phyloP scores from a whole-genome alignment of 139 green algal species.

The Choricystis sp. region DNA sequence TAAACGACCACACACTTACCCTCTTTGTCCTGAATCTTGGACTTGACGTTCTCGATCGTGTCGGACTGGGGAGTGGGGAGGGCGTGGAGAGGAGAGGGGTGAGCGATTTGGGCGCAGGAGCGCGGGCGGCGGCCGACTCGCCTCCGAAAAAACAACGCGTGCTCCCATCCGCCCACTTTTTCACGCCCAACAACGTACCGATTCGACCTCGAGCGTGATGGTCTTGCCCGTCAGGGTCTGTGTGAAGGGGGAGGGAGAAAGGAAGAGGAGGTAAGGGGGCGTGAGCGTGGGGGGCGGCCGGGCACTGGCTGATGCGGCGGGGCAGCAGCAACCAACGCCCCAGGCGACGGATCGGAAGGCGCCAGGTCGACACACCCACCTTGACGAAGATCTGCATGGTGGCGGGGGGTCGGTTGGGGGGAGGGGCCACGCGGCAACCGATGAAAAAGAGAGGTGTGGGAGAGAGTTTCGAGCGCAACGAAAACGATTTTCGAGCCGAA shows the following conservation, averaged over 20 bases:
- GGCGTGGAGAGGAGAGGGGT: conserved; percentile 2
- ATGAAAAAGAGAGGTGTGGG: background rate
- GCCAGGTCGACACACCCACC: background rate
- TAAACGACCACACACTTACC: conserved; percentile 19
- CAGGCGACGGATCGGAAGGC: background rate
- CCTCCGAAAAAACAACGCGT: background rate
- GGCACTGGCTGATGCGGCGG: background rate
- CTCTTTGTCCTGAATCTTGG: conserved; percentile 80
- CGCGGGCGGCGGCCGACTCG: background rate
- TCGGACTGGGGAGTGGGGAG: too few relatives aligned
- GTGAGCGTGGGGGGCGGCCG: background rate
- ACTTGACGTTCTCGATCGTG: conserved; percentile 72
- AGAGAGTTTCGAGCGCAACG: too few relatives aligned
- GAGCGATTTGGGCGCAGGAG: background rate
- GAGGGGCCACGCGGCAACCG: background rate
- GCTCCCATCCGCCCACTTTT: too few relatives aligned
- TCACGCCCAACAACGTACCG: too few relatives aligned
- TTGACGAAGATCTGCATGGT: conserved; percentile 68
- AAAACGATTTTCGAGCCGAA: too few relatives aligned
- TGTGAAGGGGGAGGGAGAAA: too few relatives aligned
- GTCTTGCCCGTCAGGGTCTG: conserved; percentile 56
- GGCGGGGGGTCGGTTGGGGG: background rate
- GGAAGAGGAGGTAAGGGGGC: too few relatives aligned
- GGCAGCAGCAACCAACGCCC: background rate
- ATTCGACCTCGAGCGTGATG: conserved; percentile 34